phyloP scores from a whole-genome alignment of 495 filamentous ascomycete genomes.

The Hypoxylon lenormandii region DNA sequence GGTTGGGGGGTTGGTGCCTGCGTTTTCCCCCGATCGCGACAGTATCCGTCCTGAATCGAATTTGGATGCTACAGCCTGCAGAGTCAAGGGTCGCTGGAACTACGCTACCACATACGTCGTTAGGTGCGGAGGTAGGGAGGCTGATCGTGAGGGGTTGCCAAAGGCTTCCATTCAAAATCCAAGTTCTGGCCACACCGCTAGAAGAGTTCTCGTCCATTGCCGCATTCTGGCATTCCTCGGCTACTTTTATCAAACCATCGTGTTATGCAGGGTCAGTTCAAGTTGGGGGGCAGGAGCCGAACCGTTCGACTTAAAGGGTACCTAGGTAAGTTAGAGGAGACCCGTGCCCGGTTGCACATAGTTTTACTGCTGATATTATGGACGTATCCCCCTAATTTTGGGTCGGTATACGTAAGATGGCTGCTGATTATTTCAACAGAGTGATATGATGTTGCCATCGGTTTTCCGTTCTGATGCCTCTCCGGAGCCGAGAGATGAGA shows the following conservation, averaged over 20 bases:
- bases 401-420: slow-evolving; percentile 38
- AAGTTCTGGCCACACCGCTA: slow-evolving; percentile 43
- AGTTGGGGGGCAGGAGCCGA: slow-evolving; percentile 27
- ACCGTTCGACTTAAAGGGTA: slow-evolving; percentile 12
- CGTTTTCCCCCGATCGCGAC: slow-evolving; percentile 27
- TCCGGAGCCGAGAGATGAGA: slow-evolving; percentile 14
- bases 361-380: slow-evolving; percentile 24
- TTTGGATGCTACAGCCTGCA: slow-evolving; percentile 39
- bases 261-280: slow-evolving; percentile 25
- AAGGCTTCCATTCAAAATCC: slow-evolving; percentile 34
- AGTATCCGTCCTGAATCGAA: slow-evolving; percentile 22
- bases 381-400: slow-evolving; percentile 21
- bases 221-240: slow-evolving; percentile 37
- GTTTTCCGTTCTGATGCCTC: slow-evolving; percentile 30
- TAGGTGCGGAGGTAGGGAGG: slow-evolving; percentile 45
- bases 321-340: slow-evolving; percentile 6
- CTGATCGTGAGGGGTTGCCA: slow-evolving; percentile 40
- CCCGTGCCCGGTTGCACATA: slow-evolving; percentile 25
- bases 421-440: slow-evolving; percentile 38
- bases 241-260: slow-evolving; percentile 28
- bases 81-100: slow-evolving; percentile 26
- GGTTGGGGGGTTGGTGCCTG: slow-evolving; percentile 37
- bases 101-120: slow-evolving; percentile 33
- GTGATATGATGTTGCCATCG: slow-evolving; percentile 36
- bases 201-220: slow-evolving; percentile 30